Evolutionary conservation across 225 moss, liverwort and hornwort species (phyloP), one percentile per base, ranked within the genome.

Genomic region (Sphagnum contortum): DNA sequence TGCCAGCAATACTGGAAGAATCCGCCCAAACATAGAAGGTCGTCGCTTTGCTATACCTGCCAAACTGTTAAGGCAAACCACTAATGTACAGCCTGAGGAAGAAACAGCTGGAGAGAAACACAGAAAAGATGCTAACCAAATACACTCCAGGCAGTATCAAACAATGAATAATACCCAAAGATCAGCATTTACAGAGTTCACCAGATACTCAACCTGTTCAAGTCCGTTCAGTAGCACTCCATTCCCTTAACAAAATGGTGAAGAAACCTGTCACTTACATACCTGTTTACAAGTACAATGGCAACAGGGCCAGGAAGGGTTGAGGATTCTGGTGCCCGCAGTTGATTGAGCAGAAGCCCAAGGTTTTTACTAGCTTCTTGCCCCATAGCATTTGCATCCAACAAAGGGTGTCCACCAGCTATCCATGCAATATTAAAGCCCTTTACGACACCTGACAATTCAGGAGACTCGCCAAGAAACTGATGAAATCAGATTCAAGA

Each of bases 241-340:
- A 29, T 29, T 29, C 0, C 29, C 0, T 29, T 29, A 29, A 29
- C 29, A 29, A 29, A 29, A 29, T 29, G 29, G 29, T 29, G 29
- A 1, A 29, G 29, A 29, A 29, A 29, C 29, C 29, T 29, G 29
- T 29, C 29, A 29, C 29, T 64, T 64, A 47, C 64, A 49, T 50
- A 99, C 93, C 98, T 99, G 81, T 99, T 99, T 8, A 99, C 87
- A 76, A 99, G 85, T 72, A 99, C 98, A 86, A 99, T 99, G 68
- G 98, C 98, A 67, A 99, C 98, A 73, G 94, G 87, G 75, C 93
- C 91, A 80, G 93, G 98, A 52, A 99, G 93, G 78, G 87, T 69
- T 59, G 98, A 99, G 79, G 89, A 88, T 71, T 93, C 98, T 75
- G 82, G 77, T 69, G 87, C 87, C 73, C 98, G 83, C 71, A 99